Evolutionary conservation across 495 filamentous ascomycete species (phyloP).

Genomic region (Penicillium goetzii): DNA sequence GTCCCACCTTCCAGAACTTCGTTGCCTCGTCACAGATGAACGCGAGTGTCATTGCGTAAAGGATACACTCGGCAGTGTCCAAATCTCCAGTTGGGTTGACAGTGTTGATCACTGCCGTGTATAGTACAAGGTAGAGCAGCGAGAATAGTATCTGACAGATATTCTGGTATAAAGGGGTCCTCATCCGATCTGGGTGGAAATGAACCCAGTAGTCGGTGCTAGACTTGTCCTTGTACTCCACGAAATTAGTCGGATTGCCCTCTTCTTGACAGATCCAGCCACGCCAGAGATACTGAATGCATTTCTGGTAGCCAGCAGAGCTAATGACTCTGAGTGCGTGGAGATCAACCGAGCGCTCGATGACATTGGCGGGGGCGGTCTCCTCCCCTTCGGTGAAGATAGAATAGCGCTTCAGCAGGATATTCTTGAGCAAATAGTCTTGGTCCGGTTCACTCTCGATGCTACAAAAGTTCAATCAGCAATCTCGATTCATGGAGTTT

Average conservation of each 20-base stretch:
- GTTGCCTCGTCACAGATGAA: constrained; percentile 84
- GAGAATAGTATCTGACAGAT: constrained; percentile 82
- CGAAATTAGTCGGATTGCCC: constrained; percentile 80
- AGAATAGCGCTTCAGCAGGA: constrained; percentile 91
- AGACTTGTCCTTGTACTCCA: constrained; percentile 77
- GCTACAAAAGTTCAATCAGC: constrained; percentile 36
- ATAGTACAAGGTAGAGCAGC: constrained; percentile 78
- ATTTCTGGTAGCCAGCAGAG: constrained; percentile 93
- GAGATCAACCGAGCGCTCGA: constrained; percentile 91
- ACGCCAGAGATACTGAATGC: constrained; percentile 87
- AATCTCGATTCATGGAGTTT: neutral
- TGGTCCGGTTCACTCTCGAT: constrained; percentile 84
- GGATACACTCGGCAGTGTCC: constrained; percentile 79
- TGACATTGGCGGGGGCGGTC: constrained; percentile 77
- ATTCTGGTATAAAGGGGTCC: constrained; percentile 91
- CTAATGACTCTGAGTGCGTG: constrained; percentile 87
- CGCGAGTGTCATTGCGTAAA: constrained; percentile 91
- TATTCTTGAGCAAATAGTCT: constrained; percentile 72
- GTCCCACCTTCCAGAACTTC: constrained; percentile 92
- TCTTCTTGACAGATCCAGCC: constrained; percentile 97
- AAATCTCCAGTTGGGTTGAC: constrained; percentile 80
- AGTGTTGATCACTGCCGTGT: constrained; percentile 89
- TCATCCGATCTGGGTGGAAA: constrained; percentile 91
- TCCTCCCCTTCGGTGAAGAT: constrained; percentile 72
- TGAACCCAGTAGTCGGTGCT: constrained; percentile 76